These are phyloP conservation scores for Hyaloscypha finlandica DNA, from an alignment of 495 filamentous ascomycete genomes.

Conservation along the genomic window DNA sequence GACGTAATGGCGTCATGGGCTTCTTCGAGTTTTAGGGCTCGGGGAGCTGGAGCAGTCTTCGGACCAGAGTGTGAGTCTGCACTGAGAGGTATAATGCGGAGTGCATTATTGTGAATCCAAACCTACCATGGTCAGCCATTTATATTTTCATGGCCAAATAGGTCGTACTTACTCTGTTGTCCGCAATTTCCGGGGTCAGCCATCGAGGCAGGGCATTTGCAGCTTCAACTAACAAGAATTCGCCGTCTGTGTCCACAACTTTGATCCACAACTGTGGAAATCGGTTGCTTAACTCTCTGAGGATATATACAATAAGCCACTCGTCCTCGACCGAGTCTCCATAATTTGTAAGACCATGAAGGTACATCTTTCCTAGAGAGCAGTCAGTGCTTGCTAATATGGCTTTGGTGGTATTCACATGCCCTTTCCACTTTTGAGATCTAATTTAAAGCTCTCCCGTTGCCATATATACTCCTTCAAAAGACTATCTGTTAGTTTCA, in stretches of 20 bases:
- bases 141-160: background rate
- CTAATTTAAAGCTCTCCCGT: slow-evolving; percentile 67
- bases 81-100: slow-evolving; percentile 68
- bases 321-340: slow-evolving; percentile 96
- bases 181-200: slow-evolving; percentile 89
- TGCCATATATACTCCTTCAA: slow-evolving; percentile 95
- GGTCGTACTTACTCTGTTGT: slow-evolving; percentile 62
- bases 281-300: slow-evolving; percentile 76
- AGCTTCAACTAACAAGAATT: slow-evolving; percentile 94
- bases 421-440: slow-evolving; percentile 63
- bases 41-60: slow-evolving; percentile 39
- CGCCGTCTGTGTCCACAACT: slow-evolving; percentile 84
- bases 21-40: slow-evolving; percentile 57
- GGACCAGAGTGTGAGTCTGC: slow-evolving; percentile 36
- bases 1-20: slow-evolving; percentile 59
- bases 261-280: slow-evolving; percentile 79
- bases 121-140: slow-evolving; percentile 41
- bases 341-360: slow-evolving; percentile 77
- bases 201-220: slow-evolving; percentile 84
- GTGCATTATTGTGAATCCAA: slow-evolving; percentile 75
- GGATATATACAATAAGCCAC: slow-evolving; percentile 91
- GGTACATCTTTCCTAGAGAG: slow-evolving; percentile 43
- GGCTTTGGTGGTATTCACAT: slow-evolving; percentile 28
- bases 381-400: slow-evolving; percentile 14
- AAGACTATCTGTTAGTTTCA: slow-evolving; percentile 59